Evolutionary conservation across 2,329 filamentous ascomycete genomes (phyloP), one percentile per base, ranked within the genome.

Genomic region (Ceratocystis destructans): DNA sequence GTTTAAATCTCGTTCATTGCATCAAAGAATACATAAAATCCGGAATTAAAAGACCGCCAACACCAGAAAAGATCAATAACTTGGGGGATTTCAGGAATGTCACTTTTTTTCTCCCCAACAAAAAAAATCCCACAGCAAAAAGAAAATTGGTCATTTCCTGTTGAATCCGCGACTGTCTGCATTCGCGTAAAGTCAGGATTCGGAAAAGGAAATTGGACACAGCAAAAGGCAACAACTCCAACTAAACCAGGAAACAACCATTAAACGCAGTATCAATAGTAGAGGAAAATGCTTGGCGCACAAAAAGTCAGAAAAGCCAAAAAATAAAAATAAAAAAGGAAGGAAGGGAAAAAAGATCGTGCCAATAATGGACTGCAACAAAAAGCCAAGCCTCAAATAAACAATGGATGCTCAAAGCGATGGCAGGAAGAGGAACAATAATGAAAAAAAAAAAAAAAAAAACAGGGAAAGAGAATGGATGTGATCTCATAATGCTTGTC

Each of bases 41-140:
- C 28, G 2, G 28, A 59, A 37, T 37, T 59, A 59, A 59, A 59
- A 59, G 15, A 59, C 55, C 55, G 48, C 10, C 22, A 33, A 33
- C 28, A 15, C 28, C 7, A 25, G 15, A 59, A 10, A 37, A 59
- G 7, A 59, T 37, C 8, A 31, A 33, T 8, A 59, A 59, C 37
- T 6, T 37, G 55, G 33, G 28, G 55, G 55, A 59, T 59, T 59
- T 59, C 55, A 37, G 28, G 55, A 59, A 59, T 59, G 55, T 37
- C 28, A 20, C 55, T 37, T 59, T 37, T 55, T 37, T 59, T 59
- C 55, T 20, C 55, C 55, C 55, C 55, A 59, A 59, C 55, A 37
- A 17, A 59, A 59, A 37, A 59, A 25, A 12, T 17, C 55, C 55
- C 55, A 59, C n/a, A 59, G 31, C 7, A 59, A 37, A 25, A 53